phyloP scores from a whole-genome alignment of 1,139 yeast genomes.

The Torulaspora globosa region DNA sequence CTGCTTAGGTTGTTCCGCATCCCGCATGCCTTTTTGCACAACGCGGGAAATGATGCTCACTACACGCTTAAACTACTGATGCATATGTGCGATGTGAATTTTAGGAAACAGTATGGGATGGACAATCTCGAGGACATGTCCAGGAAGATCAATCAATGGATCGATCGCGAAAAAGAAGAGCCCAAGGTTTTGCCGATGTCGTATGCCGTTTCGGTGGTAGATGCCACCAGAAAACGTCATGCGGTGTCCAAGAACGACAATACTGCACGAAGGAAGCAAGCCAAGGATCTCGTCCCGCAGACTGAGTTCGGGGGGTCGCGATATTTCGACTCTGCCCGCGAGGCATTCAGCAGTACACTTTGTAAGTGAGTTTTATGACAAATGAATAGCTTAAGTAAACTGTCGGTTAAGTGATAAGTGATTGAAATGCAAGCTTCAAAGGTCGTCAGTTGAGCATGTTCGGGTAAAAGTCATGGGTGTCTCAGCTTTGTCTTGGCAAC shows the following conservation, averaged over 20 bases:
- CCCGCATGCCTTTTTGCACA: constrained; percentile 64
- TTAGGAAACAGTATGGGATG: constrained; percentile 37
- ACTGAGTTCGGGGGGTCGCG: constrained; percentile 35
- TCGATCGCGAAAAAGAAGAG: constrained; percentile 28
- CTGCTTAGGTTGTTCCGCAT: constrained; percentile 50
- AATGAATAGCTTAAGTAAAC: too few relatives aligned
- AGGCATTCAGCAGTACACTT: constrained; percentile 18
- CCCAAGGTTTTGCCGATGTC: constrained; percentile 34
- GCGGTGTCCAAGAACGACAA: neutral
- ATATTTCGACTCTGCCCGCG: constrained; percentile 26
- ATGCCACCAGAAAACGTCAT: constrained; percentile 11
- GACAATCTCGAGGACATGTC: constrained; percentile 33
- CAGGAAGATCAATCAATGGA: constrained; percentile 22
- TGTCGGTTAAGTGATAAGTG: too few relatives aligned
- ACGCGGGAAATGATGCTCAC: constrained; percentile 82
- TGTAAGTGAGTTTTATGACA: too few relatives aligned
- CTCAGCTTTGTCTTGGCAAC: too few relatives aligned
- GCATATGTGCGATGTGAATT: constrained; percentile 52
- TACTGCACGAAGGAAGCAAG: constrained; percentile 12
- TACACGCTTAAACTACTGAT: constrained; percentile 56
- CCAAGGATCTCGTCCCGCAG: constrained; percentile 27
- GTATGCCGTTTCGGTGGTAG: constrained; percentile 25
- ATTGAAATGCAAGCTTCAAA: too few relatives aligned
- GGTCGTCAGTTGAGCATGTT: too few relatives aligned
- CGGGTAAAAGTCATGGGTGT: too few relatives aligned